Evolutionary conservation across 495 filamentous ascomycete genomes (phyloP).

Genomic region (Penicillium antarcticum): DNA sequence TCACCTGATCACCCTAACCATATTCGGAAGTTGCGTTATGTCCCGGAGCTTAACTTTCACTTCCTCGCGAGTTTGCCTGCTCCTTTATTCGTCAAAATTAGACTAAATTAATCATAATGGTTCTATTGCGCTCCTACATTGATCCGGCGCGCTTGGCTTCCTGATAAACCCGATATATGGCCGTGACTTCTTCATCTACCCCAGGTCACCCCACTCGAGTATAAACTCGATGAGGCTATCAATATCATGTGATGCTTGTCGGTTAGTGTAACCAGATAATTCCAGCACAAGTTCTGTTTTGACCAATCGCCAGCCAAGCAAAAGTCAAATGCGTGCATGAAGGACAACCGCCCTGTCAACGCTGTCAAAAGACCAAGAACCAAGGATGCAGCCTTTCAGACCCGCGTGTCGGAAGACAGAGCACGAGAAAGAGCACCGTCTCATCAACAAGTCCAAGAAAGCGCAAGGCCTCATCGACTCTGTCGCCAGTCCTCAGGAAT

Average conservation of each 20-base stretch:
- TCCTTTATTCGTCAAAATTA: not conserved
- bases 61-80: not conserved
- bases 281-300: not conserved
- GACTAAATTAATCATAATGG: not conserved
- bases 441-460: constrained; percentile 8
- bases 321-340: constrained; percentile 45
- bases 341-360: constrained; percentile 37
- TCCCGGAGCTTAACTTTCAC: not conserved
- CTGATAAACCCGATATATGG: not conserved
- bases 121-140: constrained; percentile 1
- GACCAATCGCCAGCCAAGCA: constrained; percentile 23
- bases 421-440: not conserved
- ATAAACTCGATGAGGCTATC: constrained; percentile 35
- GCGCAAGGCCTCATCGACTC: constrained; percentile 8
- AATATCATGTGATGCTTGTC: constrained; percentile 41
- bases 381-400: constrained; percentile 31
- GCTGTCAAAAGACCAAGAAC: constrained; percentile 29
- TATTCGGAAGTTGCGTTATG: not conserved
- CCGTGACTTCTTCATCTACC: not conserved
- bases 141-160: not conserved
- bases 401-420: constrained; percentile 17
- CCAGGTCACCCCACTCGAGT: not conserved
- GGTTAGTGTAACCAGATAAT: constrained; percentile 17
- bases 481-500: not conserved
- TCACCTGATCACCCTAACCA: constrained; percentile 7